A percentile compares a stretch with the other conserved stretches of the same genome.
Conservation (phyloP, 2,329 filamentous ascomycete species). For the Mariannaea sp. region DNA sequence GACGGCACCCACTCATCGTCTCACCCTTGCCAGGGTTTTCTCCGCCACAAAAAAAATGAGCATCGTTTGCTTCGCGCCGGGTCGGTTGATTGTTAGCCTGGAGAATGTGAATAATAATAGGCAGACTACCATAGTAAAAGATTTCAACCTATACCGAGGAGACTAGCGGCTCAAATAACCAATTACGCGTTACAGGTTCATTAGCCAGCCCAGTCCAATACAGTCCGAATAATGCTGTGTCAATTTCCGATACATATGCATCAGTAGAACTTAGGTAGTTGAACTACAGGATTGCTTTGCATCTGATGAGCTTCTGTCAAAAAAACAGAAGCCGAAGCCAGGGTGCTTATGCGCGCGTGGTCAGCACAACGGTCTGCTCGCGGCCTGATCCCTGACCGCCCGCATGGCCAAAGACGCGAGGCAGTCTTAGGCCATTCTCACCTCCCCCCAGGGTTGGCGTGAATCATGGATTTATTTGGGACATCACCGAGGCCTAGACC, state of each 20-base stretch:
- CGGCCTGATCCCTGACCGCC: slow-evolving; percentile 30
- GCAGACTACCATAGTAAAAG: too few species aligned
- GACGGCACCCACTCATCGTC: slow-evolving; percentile 11
- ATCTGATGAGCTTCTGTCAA: too few species aligned
- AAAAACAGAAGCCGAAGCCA: not conserved
- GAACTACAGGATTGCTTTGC: too few species aligned
- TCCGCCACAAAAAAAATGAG: slow-evolving; percentile 1
- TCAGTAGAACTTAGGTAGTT: too few species aligned
- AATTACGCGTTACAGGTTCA: slow-evolving; percentile 17
- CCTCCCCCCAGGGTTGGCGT: slow-evolving; percentile 25
- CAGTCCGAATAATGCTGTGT: too few species aligned
- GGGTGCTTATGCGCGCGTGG: slow-evolving; percentile 22
- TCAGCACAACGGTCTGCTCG: slow-evolving; percentile 27
- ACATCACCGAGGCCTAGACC: not conserved
- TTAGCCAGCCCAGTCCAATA: slow-evolving; percentile 1
- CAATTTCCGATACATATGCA: too few species aligned
- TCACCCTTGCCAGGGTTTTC: not conserved
- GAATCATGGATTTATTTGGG: too few species aligned
- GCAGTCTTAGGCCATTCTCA: slow-evolving; percentile 19
- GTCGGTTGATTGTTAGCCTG: slow-evolving; percentile 9
- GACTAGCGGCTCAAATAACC: slow-evolving; percentile 7
- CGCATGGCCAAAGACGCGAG: slow-evolving; percentile 28
- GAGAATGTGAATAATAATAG: too few species aligned
- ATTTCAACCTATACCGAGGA: too few species aligned
- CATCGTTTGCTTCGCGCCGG: not conserved